Conservation (phyloP, 2,329 filamentous ascomycete species). For the Alternaria rosae region DNA sequence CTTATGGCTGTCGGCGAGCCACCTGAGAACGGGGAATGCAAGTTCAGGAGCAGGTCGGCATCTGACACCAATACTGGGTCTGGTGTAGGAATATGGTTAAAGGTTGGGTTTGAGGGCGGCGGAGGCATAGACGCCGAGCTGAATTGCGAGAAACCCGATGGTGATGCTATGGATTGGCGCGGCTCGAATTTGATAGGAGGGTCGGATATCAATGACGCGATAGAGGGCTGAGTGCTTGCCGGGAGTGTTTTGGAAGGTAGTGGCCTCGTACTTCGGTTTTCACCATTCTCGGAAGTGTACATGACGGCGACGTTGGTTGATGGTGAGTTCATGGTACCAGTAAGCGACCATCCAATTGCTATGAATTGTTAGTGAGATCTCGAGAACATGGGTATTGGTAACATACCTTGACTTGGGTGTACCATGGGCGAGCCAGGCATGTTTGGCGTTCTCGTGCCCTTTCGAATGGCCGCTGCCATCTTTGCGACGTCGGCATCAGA, state of each 20-base stretch:
- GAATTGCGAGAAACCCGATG: constrained; percentile 33
- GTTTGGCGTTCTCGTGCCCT: constrained; percentile 36
- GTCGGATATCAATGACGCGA: constrained; percentile 41
- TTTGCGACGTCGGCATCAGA: constrained; percentile 40
- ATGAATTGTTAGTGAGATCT: constrained; percentile 19
- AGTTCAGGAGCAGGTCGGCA: constrained; percentile 58
- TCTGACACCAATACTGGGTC: constrained; percentile 53
- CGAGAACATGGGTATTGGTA: too few species aligned
- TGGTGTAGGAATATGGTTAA: constrained; percentile 33
- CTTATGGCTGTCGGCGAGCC: constrained; percentile 30
- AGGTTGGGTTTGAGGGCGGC: constrained; percentile 38
- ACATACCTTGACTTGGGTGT: constrained; percentile 59
- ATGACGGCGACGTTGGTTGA: constrained; percentile 83
- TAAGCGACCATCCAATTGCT: constrained; percentile 86
- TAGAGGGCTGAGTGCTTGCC: constrained; percentile 36
- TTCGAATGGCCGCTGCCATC: constrained; percentile 41
- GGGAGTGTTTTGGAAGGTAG: constrained; percentile 27
- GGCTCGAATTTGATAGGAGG: constrained; percentile 39
- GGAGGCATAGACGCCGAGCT: constrained; percentile 43
- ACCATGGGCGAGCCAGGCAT: constrained; percentile 57
- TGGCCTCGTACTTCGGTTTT: constrained; percentile 31
- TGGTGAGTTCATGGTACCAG: constrained; percentile 84
- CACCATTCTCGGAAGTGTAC: constrained; percentile 66
- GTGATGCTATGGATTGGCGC: constrained; percentile 29
- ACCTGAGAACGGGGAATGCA: constrained; percentile 56